Evolutionary conservation across 306 rosid genomes (phyloP), one percentile per base, ranked within the genome.

Genomic region (Prunus kanzakura): DNA sequence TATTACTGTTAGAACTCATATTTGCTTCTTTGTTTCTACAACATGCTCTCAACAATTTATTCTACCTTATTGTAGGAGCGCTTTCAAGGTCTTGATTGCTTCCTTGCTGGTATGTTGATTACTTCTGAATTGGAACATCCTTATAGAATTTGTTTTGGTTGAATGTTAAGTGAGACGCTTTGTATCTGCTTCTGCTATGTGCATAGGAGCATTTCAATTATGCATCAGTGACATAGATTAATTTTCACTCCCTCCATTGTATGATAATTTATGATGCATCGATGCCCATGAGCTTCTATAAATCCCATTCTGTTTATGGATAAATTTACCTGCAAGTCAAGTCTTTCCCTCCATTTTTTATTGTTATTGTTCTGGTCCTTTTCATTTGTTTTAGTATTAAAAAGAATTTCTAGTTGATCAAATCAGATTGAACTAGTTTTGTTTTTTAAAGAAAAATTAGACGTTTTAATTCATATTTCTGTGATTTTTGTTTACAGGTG

Each of bases 81-180:
- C 70, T 95, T 95, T 81, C 93, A 85, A 87, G 60, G 89, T 87
- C 98, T 95, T 43, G 98, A 92, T 88, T 95, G 98, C 88, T 95
- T 95, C 88, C 97, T 95, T 77, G 98, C 98, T 38, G 98, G 97
- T 95, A 90, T 78, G 79, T 52, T 62, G 56, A 60, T 30, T 15
- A 35, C 45, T 51, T 82, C 72, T 76, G 30, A 23, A 76, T 11
- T 62, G 69, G 2, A 22, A 78, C 23, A 51, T 61, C 71, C 78
- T 61, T 80, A 0, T 8, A 32, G 12, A 71, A 1, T 1, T 52
- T 38, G 22, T 30, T 12, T 54, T 10, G 20, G 63, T 52, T n/a
- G 57, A 52, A 54, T 71, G 11, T 73, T 52, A 32, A 66, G 46
- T 23, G 64, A 65, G 67, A 82, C 30, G 2, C 16, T 66, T 76